These are phyloP conservation scores for Dactylonectria estremocensis DNA, from an alignment of 2,329 filamentous ascomycete species.

Conservation along the genomic window DNA sequence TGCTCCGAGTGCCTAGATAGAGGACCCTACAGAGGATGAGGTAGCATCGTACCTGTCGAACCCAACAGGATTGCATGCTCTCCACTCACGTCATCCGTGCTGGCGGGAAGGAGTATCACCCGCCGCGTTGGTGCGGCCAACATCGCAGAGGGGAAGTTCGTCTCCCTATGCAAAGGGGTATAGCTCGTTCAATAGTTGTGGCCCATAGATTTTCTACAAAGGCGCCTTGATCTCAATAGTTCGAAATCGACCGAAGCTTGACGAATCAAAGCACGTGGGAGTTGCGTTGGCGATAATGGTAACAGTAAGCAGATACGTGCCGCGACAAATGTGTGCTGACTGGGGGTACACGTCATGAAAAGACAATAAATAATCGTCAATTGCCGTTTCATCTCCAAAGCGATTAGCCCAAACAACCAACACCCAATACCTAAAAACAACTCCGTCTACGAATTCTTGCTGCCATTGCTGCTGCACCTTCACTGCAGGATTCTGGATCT, in stretches of 20 bases:
- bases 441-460: slow-evolving; percentile 6
- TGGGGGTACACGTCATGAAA: neutral
- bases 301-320: neutral
- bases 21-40: slow-evolving; percentile 62
- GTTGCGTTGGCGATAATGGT: neutral
- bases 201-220: neutral
- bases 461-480: slow-evolving; percentile 4
- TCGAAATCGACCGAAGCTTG: neutral
- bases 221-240: neutral
- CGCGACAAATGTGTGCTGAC: neutral
- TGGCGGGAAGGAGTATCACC: slow-evolving; percentile 25
- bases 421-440: neutral
- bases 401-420: neutral
- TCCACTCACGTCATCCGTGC: slow-evolving; percentile 36
- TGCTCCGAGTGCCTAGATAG: slow-evolving; percentile 54
- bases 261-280: neutral
- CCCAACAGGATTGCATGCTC: slow-evolving; percentile 52
- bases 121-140: slow-evolving; percentile 34
- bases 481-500: slow-evolving; percentile 8
- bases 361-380: neutral
- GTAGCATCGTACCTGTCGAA: slow-evolving; percentile 68
- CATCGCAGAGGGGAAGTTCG: slow-evolving; percentile 29
- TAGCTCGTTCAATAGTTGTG: neutral
- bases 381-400: neutral
- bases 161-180: neutral